phyloP scores from a whole-genome alignment of 2,329 filamentous ascomycete genomes.

The Paracoccidioides lutzii region DNA sequence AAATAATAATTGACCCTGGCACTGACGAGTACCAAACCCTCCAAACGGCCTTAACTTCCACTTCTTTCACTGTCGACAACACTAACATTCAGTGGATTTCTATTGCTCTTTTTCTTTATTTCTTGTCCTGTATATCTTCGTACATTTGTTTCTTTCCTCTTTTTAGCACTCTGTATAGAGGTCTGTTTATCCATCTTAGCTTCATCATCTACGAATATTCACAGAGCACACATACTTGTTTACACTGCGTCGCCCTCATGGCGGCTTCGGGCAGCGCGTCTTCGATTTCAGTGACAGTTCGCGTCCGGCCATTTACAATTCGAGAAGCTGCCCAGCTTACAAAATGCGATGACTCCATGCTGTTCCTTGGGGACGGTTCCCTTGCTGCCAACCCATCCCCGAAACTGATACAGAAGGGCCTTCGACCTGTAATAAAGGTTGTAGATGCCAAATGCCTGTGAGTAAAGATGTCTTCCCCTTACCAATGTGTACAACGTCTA shows the following conservation, averaged over 20 bases:
- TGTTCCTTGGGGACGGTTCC: constrained; percentile 95
- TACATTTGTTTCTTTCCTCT: background rate
- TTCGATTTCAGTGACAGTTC: constrained; percentile 41
- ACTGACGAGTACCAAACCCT: background rate
- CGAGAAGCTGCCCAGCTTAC: constrained; percentile 84
- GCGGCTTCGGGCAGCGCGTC: constrained; percentile 33
- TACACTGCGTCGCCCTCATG: constrained; percentile 19
- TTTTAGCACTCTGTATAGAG: background rate
- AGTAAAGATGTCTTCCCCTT: constrained; percentile 25
- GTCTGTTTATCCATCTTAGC: background rate
- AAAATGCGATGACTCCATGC: constrained; percentile 62
- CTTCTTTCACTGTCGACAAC: background rate
- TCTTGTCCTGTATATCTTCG: background rate
- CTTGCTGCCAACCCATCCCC: constrained; percentile 75
- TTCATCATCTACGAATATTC: constrained; percentile 1
- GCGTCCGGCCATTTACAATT: constrained; percentile 60
- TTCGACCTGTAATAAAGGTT: constrained; percentile 87
- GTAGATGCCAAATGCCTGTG: constrained; percentile 94
- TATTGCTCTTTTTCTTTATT: constrained; percentile 1
- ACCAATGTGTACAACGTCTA: background rate
- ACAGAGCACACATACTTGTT: background rate
- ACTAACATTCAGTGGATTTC: background rate
- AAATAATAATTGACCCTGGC: constrained; percentile 1
- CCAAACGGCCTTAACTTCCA: background rate
- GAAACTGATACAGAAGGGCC: constrained; percentile 72